Percentiles rank a stretch among this genome's conserved stretches.
These are phyloP conservation scores for Coprinopsis marcescibilis DNA, from an alignment of 768 basidiomycete species.

Conservation along the genomic window DNA sequence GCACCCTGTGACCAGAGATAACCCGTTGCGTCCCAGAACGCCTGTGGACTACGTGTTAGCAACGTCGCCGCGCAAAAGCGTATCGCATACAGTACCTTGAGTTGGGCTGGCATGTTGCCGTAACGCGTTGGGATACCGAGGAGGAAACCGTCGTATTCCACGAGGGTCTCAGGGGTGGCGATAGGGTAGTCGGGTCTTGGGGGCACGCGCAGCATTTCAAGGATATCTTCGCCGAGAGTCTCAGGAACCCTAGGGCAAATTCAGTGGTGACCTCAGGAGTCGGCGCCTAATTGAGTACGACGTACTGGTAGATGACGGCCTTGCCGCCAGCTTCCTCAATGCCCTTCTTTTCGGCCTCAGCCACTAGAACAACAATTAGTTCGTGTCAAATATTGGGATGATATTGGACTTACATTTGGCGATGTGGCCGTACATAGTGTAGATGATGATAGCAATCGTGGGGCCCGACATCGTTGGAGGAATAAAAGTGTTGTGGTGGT, in stretches of 20 bases:
- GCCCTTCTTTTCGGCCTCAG: constrained; percentile 46
- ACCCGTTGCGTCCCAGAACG: constrained; percentile 79
- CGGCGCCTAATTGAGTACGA: constrained; percentile 1
- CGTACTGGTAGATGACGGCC: constrained; percentile 51
- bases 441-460: constrained; percentile 65
- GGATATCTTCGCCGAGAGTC: constrained; percentile 66
- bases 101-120: constrained; percentile 76
- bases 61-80: neutral
- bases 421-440: constrained; percentile 72
- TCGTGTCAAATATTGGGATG: neutral
- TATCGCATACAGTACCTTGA: constrained; percentile 45
- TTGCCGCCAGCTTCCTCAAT: constrained; percentile 43
- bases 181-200: constrained; percentile 69
- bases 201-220: constrained; percentile 64
- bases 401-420: constrained; percentile 43
- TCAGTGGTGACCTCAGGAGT: constrained; percentile 2
- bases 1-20: constrained; percentile 50
- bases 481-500: neutral
- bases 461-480: constrained; percentile 46
- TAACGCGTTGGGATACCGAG: constrained; percentile 78
- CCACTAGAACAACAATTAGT: constrained; percentile 41
- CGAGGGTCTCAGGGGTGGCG: constrained; percentile 47
- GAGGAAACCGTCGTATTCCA: constrained; percentile 63
- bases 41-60: constrained; percentile 25
- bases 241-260: constrained; percentile 57